These are phyloP conservation scores for Poa annua DNA, from an alignment of 176 grass and related monocot genomes.

Conservation along the genomic window DNA sequence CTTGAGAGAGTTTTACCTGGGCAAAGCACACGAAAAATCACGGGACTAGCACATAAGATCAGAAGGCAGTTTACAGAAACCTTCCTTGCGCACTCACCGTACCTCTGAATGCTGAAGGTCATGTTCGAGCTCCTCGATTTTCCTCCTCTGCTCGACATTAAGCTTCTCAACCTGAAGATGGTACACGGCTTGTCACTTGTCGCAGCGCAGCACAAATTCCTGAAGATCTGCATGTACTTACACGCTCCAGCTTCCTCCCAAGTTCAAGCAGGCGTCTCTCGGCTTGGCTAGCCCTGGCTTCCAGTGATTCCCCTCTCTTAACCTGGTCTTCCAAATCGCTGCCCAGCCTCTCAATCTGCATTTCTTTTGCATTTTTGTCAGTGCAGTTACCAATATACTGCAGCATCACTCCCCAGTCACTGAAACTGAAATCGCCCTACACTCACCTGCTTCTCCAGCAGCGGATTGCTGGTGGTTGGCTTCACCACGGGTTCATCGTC, in stretches of 20 bases:
- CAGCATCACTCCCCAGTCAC: not conserved
- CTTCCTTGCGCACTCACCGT: not conserved
- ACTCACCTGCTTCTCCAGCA: constrained; percentile 53
- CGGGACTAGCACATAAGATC: not conserved
- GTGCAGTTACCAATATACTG: not conserved
- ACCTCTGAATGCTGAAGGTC: constrained; percentile 40
- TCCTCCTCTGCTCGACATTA: constrained; percentile 33
- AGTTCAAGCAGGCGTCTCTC: constrained; percentile 52
- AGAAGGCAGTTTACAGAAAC: not conserved
- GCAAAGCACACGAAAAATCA: constrained; percentile 18
- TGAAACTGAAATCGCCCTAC: not conserved
- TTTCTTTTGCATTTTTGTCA: not conserved
- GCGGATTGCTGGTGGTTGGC: constrained; percentile 23
- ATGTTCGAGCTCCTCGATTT: constrained; percentile 36
- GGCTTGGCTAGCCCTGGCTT: constrained; percentile 42
- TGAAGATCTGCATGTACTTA: constrained; percentile 37
- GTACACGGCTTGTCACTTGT: not conserved
- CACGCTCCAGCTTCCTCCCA: constrained; percentile 41
- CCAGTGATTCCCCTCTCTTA: constrained; percentile 53
- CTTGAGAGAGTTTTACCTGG: constrained; percentile 41
- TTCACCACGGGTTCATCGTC: constrained; percentile 52
- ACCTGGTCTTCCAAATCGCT: constrained; percentile 58
- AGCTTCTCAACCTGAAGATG: constrained; percentile 42
- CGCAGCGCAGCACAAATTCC: too few relatives aligned
- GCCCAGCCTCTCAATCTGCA: constrained; percentile 58